These are phyloP conservation scores for Eucalyptus fibrosa DNA, from an alignment of 345 rosid genomes.

Conservation along the genomic window DNA sequence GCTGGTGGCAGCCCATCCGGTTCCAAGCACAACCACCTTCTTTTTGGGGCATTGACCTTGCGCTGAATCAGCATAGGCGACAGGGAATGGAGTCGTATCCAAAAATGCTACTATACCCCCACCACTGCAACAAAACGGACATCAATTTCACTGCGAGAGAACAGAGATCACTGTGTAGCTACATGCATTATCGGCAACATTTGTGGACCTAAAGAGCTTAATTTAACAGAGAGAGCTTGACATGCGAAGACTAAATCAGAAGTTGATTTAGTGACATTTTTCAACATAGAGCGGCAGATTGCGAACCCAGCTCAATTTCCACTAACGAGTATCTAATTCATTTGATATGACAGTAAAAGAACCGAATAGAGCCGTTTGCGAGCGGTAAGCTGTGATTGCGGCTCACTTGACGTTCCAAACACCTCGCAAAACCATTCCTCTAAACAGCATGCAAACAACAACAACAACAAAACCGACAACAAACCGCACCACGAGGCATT, in stretches of 20 bases:
- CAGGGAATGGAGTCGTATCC: conserved; percentile 9
- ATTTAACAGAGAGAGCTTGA: not conserved
- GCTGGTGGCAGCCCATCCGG: conserved; percentile 79
- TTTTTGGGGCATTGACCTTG: conserved; percentile 19
- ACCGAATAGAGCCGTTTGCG: not conserved
- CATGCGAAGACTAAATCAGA: not conserved
- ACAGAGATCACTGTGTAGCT: not conserved
- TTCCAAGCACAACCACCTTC: conserved; percentile 76
- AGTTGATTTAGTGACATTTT: not conserved
- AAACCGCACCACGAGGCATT: not conserved
- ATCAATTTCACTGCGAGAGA: not conserved
- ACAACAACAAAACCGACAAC: not conserved
- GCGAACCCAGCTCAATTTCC: not conserved
- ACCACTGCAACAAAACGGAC: conserved; percentile 19
- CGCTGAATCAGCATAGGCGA: not conserved
- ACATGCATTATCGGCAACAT: not conserved
- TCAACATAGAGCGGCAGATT: not conserved
- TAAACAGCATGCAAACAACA: not conserved
- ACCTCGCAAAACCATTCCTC: not conserved
- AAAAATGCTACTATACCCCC: conserved; percentile 41
- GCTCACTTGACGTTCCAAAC: not conserved
- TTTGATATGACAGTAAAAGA: not conserved
- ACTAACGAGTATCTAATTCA: not conserved
- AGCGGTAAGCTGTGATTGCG: not conserved
- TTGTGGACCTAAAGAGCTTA: not conserved